Conservation (phyloP, 164 flowering plant species). For the Aristolochia californica region DNA sequence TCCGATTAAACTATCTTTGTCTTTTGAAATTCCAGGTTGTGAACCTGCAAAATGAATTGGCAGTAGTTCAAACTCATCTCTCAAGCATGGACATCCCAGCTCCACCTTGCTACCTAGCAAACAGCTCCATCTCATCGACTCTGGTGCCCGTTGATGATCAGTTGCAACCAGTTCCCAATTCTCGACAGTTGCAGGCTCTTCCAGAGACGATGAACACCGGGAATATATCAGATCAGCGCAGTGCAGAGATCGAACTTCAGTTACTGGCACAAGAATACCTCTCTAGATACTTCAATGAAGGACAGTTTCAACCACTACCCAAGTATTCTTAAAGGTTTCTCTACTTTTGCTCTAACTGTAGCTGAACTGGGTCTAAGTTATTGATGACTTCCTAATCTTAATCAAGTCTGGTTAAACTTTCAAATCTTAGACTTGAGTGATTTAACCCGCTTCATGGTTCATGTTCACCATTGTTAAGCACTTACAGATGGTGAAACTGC, state of each 20-base stretch:
- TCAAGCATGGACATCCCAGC: constrained; percentile 31
- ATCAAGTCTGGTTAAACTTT: no score
- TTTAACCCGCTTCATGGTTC: no score
- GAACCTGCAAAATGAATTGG: constrained; percentile 56
- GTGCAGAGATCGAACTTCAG: neutral
- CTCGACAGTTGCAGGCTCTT: neutral
- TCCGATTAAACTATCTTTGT: no score
- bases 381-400: no score
- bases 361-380: no score
- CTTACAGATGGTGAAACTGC: no score
- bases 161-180: neutral
- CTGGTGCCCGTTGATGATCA: neutral
- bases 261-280: neutral
- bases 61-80: constrained; percentile 55
- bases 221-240: neutral
- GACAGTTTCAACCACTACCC: neutral
- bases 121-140: neutral
- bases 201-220: neutral
- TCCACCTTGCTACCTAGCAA: neutral
- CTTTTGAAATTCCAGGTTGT: constrained; percentile 56
- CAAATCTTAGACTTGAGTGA: no score
- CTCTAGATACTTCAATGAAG: neutral
- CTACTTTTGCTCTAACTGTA: neutral
- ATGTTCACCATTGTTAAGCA: no score
- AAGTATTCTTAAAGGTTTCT: neutral